Conservation (phyloP, 306 rosid genomes). For the Bauhinia variegata region DNA sequence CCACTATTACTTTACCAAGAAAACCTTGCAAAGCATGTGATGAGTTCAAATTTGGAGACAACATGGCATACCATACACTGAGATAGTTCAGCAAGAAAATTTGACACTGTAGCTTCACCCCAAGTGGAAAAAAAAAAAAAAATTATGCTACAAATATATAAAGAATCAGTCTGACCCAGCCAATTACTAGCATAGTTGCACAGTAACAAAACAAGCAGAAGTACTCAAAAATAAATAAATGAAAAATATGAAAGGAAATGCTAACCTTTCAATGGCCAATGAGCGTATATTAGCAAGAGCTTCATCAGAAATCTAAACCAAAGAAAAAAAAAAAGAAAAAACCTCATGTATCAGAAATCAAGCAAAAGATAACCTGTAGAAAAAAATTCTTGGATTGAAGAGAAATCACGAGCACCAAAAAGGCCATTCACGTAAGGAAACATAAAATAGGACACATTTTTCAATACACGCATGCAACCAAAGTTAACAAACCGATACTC, state of each 20-base stretch:
- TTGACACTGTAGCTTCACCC: not conserved
- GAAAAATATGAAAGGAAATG: conserved; percentile 26
- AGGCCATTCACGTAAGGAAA: conserved; percentile 25
- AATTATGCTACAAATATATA: conserved; percentile 21
- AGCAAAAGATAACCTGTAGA: conserved; percentile 18
- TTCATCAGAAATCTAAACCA: conserved; percentile 87
- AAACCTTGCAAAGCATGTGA: not conserved
- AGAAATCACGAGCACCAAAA: conserved; percentile 21
- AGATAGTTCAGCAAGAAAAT: not conserved
- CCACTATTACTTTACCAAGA: not conserved
- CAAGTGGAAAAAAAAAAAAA: no score
- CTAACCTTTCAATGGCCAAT: conserved; percentile 71
- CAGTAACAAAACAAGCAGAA: conserved; percentile 15
- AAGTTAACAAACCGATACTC: conserved; percentile 66
- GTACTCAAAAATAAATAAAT: conserved; percentile 23
- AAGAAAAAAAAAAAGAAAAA: conserved; percentile 19
- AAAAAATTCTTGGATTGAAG: conserved; percentile 20
- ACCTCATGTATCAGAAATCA: conserved; percentile 38
- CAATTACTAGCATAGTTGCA: not conserved
- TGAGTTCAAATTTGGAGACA: not conserved
- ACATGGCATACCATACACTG: conserved; percentile 4
- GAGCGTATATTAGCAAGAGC: conserved; percentile 75
- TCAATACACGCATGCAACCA: conserved; percentile 45
- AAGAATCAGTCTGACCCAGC: conserved; percentile 10
- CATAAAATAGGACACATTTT: conserved; percentile 16